Evolutionary conservation across 2,329 filamentous ascomycete genomes (phyloP), one percentile per base, ranked within the genome.

Genomic region (Arthrobotrys sinensis): DNA sequence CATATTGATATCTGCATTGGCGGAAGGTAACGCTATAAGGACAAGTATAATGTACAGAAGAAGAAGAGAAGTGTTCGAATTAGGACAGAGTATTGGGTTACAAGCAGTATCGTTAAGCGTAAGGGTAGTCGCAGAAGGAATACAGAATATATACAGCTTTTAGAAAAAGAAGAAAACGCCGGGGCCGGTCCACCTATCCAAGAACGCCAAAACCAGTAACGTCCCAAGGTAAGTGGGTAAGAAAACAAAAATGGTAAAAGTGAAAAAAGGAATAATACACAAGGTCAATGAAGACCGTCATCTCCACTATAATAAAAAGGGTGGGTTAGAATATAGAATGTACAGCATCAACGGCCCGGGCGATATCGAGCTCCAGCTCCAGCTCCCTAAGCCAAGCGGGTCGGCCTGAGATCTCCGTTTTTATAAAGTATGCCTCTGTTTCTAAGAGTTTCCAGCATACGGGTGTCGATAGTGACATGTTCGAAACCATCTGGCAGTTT

Each of bases 31-130:
- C 36, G 55, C 7, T 48, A 48, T 64, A 63, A 24, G 14, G 24
- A 28, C 21, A 36, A 16, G 57, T 5, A 48, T 14, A 57, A 70
- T 77, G 60, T 64, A 68, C 21, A 68, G 36, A 60, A 38, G 78
- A 57, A 60, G 48, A 52, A 73, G 60, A 68, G 62, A 40, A 45
- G 36, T 6, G 36, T 12, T 12, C 24, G 50, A 71, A 70, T 80
- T 21, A 46, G 5, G 45, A 38, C n/a, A 57, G 52, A 36, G 36
- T 7, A 36, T 19, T 36, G 6, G 36, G 40, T 43, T 60, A 60
- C 16, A 43, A 60, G 24, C 36, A 60, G 55, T 60, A 60, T 60
- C 55, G 55, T 60, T 8, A 60, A 57, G 38, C 32, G 32, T 28
- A 16, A 38, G 36, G 34, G 8, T 4, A 43, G 16, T 36, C 6